Evolutionary conservation across 2,329 filamentous ascomycete species (phyloP).

Genomic region (Ascochyta rabiei): DNA sequence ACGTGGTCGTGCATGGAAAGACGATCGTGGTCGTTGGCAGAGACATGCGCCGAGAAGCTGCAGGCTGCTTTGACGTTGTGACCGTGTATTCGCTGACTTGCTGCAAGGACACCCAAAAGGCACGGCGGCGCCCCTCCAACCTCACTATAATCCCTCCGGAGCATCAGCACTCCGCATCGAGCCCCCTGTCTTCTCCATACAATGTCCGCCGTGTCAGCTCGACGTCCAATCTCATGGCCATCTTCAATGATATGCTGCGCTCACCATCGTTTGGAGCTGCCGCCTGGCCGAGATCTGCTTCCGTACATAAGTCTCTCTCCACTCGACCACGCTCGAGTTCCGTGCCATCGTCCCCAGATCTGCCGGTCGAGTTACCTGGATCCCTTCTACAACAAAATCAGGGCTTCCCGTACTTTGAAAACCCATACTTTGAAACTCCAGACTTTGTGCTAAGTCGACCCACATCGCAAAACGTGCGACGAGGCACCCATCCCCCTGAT

Average conservation of each 20-base stretch:
- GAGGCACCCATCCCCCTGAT: conserved; percentile 16
- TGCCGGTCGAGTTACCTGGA: conserved; percentile 39
- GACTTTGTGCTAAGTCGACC: conserved; percentile 19
- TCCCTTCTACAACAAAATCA: conserved; percentile 43
- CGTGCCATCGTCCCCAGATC: conserved; percentile 47
- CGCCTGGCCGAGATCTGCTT: conserved; percentile 34
- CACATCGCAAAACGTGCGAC: conserved; percentile 17
- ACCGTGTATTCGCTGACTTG: conserved; percentile 41
- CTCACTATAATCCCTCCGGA: conserved; percentile 39
- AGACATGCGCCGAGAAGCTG: conserved; percentile 30
- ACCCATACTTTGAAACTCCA: conserved; percentile 19
- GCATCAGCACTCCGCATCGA: conserved; percentile 26
- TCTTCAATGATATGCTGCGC: conserved; percentile 52
- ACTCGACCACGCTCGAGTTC: conserved; percentile 50
- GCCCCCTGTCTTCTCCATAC: conserved; percentile 36
- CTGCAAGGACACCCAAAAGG: conserved; percentile 29
- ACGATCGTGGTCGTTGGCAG: conserved; percentile 25
- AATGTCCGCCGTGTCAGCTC: conserved; percentile 38
- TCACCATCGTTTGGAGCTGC: conserved; percentile 46
- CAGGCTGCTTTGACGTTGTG: conserved; percentile 37
- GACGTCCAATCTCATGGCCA: conserved; percentile 47
- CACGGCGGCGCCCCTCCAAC: conserved; percentile 37
- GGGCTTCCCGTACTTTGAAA: conserved; percentile 34
- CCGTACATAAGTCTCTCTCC: conserved; percentile 44
- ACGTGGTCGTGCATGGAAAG: conserved; percentile 41